Base-by-base conservation (phyloP, 108 stramenopile genomes). In the Stephanodiscus triporus region DNA sequence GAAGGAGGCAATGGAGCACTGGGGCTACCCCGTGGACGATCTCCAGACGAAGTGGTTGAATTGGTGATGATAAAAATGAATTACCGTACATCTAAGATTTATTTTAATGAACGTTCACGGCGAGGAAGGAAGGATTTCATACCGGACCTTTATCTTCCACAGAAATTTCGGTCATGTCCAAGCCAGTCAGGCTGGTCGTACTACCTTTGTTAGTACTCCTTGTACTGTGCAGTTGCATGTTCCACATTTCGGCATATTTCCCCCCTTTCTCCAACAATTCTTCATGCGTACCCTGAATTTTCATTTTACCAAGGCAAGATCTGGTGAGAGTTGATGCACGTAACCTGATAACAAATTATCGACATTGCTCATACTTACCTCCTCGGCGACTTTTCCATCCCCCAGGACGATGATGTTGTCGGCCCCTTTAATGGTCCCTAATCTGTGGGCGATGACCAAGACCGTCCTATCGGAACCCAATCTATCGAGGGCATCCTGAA, bases 361-460 rank as follows among this genome's bases (percentile, higher is more conserved):
- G 2, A 45, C 16, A 16, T 17, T 45, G 16, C 14, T 16, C n/a
- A n/a, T n/a, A 63, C 75, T 69, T 19, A 77, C 76, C 83, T 93
- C 87, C 73, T 99, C 98, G n/a, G 87, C 86, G 1, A 99, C 92
- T 17, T 66, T 49, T 2, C 99, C 99, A 65, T 90, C 88, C 37
- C 95, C 91, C 45, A 99, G 76, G 9, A 99, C 99, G 62, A 98
- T 73, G 73, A 99, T 99, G 63, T 98, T 97, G 74, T 99, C 97
- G 2, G 98, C 97, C 56, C 94, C 87, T 56, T 92, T 88, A 66
- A 98, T 93, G 13, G 99, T 99, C 32, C 96, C 94, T 11, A 99
- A 75, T 57, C 99, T 82, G 80, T 99, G 99, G 0, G 99, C 99
- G 80, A 99, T 98, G n/a, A 98, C 95, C 42, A 99, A 49, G 19